A percentile compares a stretch with the other conserved stretches of the same genome.
Evolutionary conservation across 2,329 filamentous ascomycete genomes (phyloP).

Genomic region (Plenodomus lindquistii): DNA sequence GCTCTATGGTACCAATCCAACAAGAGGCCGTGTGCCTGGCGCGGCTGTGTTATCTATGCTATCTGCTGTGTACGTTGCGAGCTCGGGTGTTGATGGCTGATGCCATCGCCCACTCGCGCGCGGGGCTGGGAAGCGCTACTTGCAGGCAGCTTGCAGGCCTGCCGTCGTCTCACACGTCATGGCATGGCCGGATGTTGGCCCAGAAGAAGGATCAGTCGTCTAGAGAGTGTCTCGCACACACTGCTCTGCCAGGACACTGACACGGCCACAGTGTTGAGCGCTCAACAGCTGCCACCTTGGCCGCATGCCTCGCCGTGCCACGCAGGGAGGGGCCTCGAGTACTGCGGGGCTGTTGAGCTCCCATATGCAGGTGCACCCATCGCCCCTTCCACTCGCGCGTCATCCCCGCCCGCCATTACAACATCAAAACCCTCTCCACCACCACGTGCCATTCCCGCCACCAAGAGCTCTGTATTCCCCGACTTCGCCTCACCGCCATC

Average conservation of each 20-base stretch:
- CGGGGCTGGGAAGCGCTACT: conserved; percentile 3
- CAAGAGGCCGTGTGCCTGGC: conserved; percentile 19
- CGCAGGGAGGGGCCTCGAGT: conserved; percentile 4
- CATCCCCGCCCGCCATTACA: background rate
- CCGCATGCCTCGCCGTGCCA: background rate
- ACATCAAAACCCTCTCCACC: background rate
- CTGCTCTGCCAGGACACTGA: background rate
- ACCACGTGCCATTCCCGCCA: background rate
- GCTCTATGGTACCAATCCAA: conserved; percentile 3
- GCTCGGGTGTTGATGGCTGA: conserved; percentile 1
- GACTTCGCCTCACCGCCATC: too few species aligned
- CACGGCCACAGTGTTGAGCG: background rate
- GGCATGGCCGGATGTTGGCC: background rate
- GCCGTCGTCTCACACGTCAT: background rate
- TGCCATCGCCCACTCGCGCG: background rate
- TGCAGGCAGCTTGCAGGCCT: too few species aligned
- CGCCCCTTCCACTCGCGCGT: background rate
- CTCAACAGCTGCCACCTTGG: background rate
- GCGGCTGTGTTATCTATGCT: conserved; percentile 13
- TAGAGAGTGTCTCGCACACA: background rate
- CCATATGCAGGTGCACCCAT: background rate
- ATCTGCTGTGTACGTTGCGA: conserved; percentile 4
- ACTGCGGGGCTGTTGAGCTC: conserved; percentile 21
- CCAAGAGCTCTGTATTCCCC: too few species aligned
- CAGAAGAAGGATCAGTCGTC: background rate